Conservation (phyloP, 2,329 filamentous ascomycete genomes). For the Aspergillus viridinutans region DNA sequence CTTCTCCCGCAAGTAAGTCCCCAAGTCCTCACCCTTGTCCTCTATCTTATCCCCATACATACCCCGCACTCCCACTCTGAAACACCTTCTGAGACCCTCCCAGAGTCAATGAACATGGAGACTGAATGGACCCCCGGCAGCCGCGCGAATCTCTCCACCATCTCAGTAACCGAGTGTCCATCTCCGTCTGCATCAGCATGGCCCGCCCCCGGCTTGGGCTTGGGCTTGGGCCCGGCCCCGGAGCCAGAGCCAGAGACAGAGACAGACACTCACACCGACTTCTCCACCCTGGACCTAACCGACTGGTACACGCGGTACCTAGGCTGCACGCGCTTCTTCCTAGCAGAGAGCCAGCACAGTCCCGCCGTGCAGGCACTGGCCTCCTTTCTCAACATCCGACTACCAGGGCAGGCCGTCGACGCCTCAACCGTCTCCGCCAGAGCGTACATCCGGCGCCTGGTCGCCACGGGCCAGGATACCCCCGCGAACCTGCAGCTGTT, state of each 20-base stretch:
- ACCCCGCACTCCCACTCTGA: slow-evolving; percentile 11
- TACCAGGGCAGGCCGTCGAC: slow-evolving; percentile 56
- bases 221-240: slow-evolving; percentile 1
- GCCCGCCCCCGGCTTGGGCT: slow-evolving; percentile 4
- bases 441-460: slow-evolving; percentile 84
- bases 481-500: slow-evolving; percentile 79
- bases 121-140: slow-evolving; percentile 26
- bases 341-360: slow-evolving; percentile 81
- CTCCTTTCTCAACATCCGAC: slow-evolving; percentile 83
- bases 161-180: slow-evolving; percentile 6
- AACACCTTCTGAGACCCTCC: slow-evolving; percentile 44
- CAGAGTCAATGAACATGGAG: slow-evolving; percentile 24
- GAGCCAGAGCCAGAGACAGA: neutral
- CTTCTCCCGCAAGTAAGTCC: slow-evolving; percentile 28
- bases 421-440: slow-evolving; percentile 59
- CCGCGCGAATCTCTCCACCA: slow-evolving; percentile 11
- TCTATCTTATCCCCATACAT: neutral
- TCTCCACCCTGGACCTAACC: slow-evolving; percentile 59
- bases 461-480: slow-evolving; percentile 91
- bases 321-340: slow-evolving; percentile 80
- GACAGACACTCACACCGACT: slow-evolving; percentile 17
- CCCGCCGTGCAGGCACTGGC: slow-evolving; percentile 77
- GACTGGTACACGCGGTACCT: slow-evolving; percentile 89
- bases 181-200: neutral
- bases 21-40: slow-evolving; percentile 9